Conservation (phyloP, 805 yeast genomes). For the Metschnikowia peoriensis region DNA sequence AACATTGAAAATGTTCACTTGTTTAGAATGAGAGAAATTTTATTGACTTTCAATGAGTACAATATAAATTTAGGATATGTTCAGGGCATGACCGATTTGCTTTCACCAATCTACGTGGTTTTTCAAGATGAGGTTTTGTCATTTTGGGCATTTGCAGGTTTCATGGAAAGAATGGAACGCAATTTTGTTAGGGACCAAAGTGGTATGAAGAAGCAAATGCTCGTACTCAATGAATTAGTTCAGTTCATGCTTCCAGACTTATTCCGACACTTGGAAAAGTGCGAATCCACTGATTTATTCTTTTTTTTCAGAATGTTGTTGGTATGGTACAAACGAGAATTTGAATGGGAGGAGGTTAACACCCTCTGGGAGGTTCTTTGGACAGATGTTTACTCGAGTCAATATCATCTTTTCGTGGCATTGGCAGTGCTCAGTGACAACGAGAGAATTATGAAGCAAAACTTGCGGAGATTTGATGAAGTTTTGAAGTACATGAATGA, state of each 20-base stretch:
- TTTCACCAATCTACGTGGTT: conserved; percentile 76
- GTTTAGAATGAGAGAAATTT: conserved; percentile 66
- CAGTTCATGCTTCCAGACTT: conserved; percentile 87
- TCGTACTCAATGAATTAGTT: conserved; percentile 77
- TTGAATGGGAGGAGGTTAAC: conserved; percentile 72
- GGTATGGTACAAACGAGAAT: conserved; percentile 94
- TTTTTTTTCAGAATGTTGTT: conserved; percentile 93
- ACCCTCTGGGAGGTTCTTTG: conserved; percentile 90
- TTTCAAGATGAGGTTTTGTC: conserved; percentile 71
- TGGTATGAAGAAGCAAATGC: conserved; percentile 90
- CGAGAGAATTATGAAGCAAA: conserved; percentile 71
- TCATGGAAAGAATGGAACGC: conserved; percentile 94
- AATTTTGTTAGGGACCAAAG: conserved; percentile 88
- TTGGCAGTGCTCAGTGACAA: conserved; percentile 87
- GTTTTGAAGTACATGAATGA: conserved; percentile 92
- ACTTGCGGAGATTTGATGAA: conserved; percentile 80
- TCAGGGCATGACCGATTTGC: conserved; percentile 95
- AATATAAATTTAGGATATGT: conserved; percentile 88
- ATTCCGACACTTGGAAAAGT: conserved; percentile 76
- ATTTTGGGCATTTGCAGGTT: conserved; percentile 84
- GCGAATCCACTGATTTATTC: conserved; percentile 87
- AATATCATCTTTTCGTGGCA: conserved; percentile 84
- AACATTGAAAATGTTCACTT: conserved; percentile 76
- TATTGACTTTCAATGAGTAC: conserved; percentile 82
- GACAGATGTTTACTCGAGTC: conserved; percentile 84